Base-by-base conservation (phyloP, 495 filamentous ascomycete species). In the Lentithecium fluviatile region DNA sequence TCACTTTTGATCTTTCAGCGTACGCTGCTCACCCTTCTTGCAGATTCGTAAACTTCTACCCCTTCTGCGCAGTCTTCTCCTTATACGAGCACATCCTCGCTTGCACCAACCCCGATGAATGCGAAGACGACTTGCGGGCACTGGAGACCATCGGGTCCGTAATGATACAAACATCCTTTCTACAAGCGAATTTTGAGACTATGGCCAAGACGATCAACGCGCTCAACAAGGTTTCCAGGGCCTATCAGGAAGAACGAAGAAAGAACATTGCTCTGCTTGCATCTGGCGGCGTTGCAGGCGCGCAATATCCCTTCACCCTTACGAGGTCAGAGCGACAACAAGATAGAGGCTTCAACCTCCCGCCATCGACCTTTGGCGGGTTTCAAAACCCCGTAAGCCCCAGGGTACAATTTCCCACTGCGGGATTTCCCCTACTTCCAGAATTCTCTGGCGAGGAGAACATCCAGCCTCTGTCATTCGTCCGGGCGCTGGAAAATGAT, bases 211-310 rank as follows among this genome's bases (percentile, higher is more conserved):
- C 50, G 36, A 45, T 61, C 19, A 25, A 47, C 13, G 58, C 50
- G 26, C 58, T 61, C 11, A 61, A 61, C 29, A 61, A 61, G 24
- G 50, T 49, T 0, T 61, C 50, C 1, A 40, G 58, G n/a, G 13
- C 25, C 7, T 47, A 48, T 2, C 58, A 54, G 13, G 58, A 54
- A 7, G 4, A 17, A 7, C 47, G 48, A 20, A 19, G 56, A 17
- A 10, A 36, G 7, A 17, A 52, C 3, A 10, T 4, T 10, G 29
- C 29, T 32, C 3, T 32, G 10, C 4, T 32, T 32, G 29, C 29
- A 32, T 32, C 29, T 32, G 29, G 29, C 10, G 29, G 29, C 4
- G 29, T 32, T 32, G 29, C 29, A 10, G 4, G 10, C 3, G 10
- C 10, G 10, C 29, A 32, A 32, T 4, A 32, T 32, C 29, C 10